These are phyloP conservation scores for Leucosporidium yakuticum DNA, from an alignment of 768 basidiomycete genomes.

Conservation along the genomic window DNA sequence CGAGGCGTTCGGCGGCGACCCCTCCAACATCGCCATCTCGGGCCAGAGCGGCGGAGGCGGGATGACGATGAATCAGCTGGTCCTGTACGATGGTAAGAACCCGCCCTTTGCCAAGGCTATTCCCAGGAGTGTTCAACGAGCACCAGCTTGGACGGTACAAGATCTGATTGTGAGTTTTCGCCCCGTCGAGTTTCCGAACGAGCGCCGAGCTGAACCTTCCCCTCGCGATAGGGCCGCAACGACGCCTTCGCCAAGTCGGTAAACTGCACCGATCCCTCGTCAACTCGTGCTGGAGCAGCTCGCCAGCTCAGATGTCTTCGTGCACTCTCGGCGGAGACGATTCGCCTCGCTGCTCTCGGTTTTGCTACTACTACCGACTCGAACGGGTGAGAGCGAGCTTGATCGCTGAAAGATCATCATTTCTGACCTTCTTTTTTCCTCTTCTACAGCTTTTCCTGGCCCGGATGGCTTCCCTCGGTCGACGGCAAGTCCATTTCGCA, in stretches of 20 bases:
- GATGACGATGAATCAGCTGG: constrained; percentile 13
- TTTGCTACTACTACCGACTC: not conserved
- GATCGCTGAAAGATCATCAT: no score
- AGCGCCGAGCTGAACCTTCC: not conserved
- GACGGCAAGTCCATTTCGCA: constrained; percentile 54
- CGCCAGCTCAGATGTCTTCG: constrained; percentile 15
- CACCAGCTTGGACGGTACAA: constrained; percentile 7
- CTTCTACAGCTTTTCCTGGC: constrained; percentile 1
- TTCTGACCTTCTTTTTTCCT: not conserved
- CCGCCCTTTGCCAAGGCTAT: constrained; percentile 23
- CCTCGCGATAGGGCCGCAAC: not conserved
- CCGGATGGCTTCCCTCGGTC: constrained; percentile 52
- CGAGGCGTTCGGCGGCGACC: constrained; percentile 27
- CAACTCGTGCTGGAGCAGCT: constrained; percentile 2
- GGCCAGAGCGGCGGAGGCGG: constrained; percentile 28
- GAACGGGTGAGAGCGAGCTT: not conserved
- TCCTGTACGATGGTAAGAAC: constrained; percentile 24
- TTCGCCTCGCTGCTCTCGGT: constrained; percentile 14
- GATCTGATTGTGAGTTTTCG: constrained; percentile 5
- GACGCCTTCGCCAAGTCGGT: constrained; percentile 8
- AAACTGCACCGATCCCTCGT: constrained; percentile 11
- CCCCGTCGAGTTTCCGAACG: no score
- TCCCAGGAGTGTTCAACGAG: constrained; percentile 15
- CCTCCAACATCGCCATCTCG: constrained; percentile 22
- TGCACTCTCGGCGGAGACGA: not conserved